Percentiles rank a stretch among this genome's conserved stretches.
Conservation (phyloP, 2,329 filamentous ascomycete species). For the Exserohilum rostratum region DNA sequence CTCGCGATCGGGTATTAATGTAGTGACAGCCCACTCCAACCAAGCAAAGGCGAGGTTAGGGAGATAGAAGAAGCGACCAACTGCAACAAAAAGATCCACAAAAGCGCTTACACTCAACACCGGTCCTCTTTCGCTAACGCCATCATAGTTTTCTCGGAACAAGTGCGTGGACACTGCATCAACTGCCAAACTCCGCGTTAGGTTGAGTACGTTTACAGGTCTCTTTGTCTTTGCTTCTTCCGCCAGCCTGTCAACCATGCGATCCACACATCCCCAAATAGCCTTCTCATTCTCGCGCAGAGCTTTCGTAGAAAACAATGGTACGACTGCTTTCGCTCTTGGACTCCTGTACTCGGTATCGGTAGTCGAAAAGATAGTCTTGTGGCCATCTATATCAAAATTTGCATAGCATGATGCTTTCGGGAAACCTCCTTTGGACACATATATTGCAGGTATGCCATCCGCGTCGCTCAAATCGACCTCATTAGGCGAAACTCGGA, state of each 20-base stretch:
- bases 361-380: conserved; percentile 60
- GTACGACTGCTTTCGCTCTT: conserved; percentile 58
- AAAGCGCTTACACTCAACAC: conserved; percentile 54
- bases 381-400: conserved; percentile 63
- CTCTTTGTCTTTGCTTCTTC: conserved; percentile 36
- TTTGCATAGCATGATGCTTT: conserved; percentile 61
- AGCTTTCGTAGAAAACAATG: conserved; percentile 57
- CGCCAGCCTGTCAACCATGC: conserved; percentile 52
- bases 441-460: conserved; percentile 59
- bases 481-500: conserved; percentile 37
- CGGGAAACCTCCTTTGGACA: conserved; percentile 58
- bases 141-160: conserved; percentile 59
- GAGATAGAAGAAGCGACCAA: conserved; percentile 62
- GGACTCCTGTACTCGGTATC: conserved; percentile 50
- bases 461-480: conserved; percentile 38
- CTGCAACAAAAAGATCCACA: conserved; percentile 61
- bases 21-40: conserved; percentile 47
- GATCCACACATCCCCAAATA: conserved; percentile 51
- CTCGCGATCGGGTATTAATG: conserved; percentile 43
- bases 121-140: conserved; percentile 46
- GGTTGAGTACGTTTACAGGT: conserved; percentile 57
- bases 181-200: conserved; percentile 58
- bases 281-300: conserved; percentile 49
- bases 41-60: conserved; percentile 51
- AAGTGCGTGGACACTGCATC: conserved; percentile 63